phyloP scores from a whole-genome alignment of 225 moss, liverwort and hornwort species.

The Climacium dendroides region DNA sequence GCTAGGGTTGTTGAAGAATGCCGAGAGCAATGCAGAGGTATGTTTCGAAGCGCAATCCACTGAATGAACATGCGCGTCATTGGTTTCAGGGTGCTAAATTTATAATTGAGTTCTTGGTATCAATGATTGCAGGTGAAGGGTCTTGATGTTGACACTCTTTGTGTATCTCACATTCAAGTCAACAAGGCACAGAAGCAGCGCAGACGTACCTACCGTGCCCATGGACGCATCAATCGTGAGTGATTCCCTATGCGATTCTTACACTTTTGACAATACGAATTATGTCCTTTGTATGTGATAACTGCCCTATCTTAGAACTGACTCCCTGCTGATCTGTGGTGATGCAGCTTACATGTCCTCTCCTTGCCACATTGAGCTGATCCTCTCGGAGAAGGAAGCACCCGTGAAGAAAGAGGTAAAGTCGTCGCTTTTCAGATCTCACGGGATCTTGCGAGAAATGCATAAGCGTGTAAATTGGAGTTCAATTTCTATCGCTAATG shows the following conservation, averaged over 20 bases:
- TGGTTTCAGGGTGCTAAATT: not conserved
- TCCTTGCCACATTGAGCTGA: constrained; percentile 18
- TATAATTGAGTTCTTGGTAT: not conserved
- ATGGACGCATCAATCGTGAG: constrained; percentile 49
- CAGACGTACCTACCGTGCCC: constrained; percentile 46
- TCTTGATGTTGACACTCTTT: constrained; percentile 37
- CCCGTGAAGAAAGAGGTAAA: constrained; percentile 17
- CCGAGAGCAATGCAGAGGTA: constrained; percentile 77
- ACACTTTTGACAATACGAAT: not conserved
- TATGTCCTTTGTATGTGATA: not conserved
- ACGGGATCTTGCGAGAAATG: not conserved
- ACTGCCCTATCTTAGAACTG: not conserved
- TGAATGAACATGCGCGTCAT: not conserved
- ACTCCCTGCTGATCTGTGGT: not conserved
- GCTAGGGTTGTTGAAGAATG: constrained; percentile 57
- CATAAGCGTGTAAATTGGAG: not conserved
- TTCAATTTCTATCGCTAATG: not conserved
- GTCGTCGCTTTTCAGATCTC: not conserved
- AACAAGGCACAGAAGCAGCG: constrained; percentile 43
- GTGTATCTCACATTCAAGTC: constrained; percentile 47
- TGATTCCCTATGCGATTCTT: not conserved
- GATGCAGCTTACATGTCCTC: constrained; percentile 18
- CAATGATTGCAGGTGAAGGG: constrained; percentile 25
- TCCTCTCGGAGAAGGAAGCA: constrained; percentile 11
- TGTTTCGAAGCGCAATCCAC: not conserved